Base-by-base conservation (phyloP, 257 asterid species). In the Striga asiatica region DNA sequence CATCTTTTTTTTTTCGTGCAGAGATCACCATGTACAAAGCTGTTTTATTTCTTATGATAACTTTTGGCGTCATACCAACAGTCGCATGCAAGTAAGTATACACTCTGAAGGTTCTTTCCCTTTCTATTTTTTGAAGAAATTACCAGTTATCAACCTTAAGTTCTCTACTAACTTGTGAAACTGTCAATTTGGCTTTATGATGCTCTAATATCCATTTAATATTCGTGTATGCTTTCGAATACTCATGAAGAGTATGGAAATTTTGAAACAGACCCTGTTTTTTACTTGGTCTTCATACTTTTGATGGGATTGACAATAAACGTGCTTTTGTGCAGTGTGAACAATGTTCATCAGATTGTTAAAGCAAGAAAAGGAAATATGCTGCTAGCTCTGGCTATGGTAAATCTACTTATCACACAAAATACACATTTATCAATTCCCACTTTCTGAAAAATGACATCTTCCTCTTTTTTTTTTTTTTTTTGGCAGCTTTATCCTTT, bases 351-450 rank as follows among this genome's bases (percentile, higher is more conserved):
- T 50, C 79, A 74, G 66, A 88, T 89, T 70, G 94, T 89, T 57
- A 73, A 68, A 62, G 81, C 83, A 66, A 82, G 86, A 73, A 89
- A 83, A 58, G 95, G 92, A 74, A 85, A 75, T 73, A 82, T 89
- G 97, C 61, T 68, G 1, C 76, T 73, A 50, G 97, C 97, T 38
- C 68, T 89, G 78, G 94, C 97, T 52, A 85, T 89, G 97, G 97
- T 89, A 74, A 53, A 38, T 37, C 35, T 22, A 14, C 47, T 73
- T 42, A 49, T 34, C 34, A 28, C 35, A 22, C 31, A 47, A 38
- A 32, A 60, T 5, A 14, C 60, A 49, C 0, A 7, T 58, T 34
- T 14, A 4, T 27, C 1, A 23, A 31, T 60, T 51, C 22, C 50
- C 29, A 8, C 12, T 28, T 14, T 41, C 46, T 10, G 63, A 49